phyloP scores from a whole-genome alignment of 2,329 filamentous ascomycete genomes.

The Cercospora sp. region DNA sequence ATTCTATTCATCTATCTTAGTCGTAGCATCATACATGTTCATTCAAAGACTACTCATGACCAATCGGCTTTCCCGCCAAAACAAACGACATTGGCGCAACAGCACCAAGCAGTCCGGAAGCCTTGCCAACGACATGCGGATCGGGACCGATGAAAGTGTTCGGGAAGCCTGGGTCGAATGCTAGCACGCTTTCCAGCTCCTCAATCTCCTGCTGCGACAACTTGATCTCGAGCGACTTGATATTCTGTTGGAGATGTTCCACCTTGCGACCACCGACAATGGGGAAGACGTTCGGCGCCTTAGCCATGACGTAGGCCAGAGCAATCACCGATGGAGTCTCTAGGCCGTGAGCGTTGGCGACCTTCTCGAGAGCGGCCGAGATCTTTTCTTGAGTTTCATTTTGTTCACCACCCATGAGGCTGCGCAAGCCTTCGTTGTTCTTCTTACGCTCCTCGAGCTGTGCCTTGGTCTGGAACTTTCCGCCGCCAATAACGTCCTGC shows the following conservation, averaged over 20 bases:
- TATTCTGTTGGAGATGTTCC: conserved; percentile 69
- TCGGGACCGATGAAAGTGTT: conserved; percentile 55
- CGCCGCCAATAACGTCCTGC: conserved; percentile 47
- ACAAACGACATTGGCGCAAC: conserved; percentile 36
- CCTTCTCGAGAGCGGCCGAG: conserved; percentile 60
- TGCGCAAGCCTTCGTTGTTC: conserved; percentile 39
- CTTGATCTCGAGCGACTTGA: conserved; percentile 64
- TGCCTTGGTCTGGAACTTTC: conserved; percentile 47
- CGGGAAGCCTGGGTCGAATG: conserved; percentile 69
- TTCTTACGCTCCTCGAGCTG: conserved; percentile 49
- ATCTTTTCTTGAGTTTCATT: conserved; percentile 53
- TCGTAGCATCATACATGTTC: background rate
- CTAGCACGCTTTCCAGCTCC: conserved; percentile 62
- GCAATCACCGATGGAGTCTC: conserved; percentile 43
- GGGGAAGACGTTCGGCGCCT: conserved; percentile 55
- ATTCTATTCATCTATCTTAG: background rate
- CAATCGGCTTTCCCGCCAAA: conserved; percentile 35
- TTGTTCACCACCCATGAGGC: conserved; percentile 4
- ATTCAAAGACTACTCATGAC: conserved; percentile 31
- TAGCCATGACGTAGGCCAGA: conserved; percentile 72
- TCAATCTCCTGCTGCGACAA: conserved; percentile 64
- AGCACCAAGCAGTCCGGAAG: conserved; percentile 30
- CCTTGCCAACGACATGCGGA: conserved; percentile 34
- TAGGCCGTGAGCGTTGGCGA: conserved; percentile 58
- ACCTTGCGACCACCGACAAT: conserved; percentile 70